phyloP scores from a whole-genome alignment of 2,329 filamentous ascomycete genomes.

The Exophiala sideris region DNA sequence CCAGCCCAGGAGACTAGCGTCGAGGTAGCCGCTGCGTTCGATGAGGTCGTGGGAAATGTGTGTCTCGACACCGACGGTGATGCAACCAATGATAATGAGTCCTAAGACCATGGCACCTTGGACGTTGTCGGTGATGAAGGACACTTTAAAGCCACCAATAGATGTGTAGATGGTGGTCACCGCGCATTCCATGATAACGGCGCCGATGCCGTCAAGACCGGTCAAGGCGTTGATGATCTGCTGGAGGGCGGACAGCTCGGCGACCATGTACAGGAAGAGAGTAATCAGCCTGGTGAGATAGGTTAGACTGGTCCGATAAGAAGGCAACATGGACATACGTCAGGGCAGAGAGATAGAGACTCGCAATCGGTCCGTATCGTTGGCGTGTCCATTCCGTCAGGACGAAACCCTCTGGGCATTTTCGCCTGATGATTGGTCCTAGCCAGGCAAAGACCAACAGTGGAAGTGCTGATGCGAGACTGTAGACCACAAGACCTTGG shows the following conservation, averaged over 20 bases:
- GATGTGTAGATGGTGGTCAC: slow-evolving; percentile 83
- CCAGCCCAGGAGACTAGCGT: slow-evolving; percentile 71
- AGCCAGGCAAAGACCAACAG: slow-evolving; percentile 71
- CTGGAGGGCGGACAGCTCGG: slow-evolving; percentile 75
- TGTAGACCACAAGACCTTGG: slow-evolving; percentile 74
- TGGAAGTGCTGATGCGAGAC: slow-evolving; percentile 67
- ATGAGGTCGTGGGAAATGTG: slow-evolving; percentile 68
- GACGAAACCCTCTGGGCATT: slow-evolving; percentile 80
- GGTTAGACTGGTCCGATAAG: slow-evolving; percentile 7
- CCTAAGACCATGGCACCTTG: slow-evolving; percentile 75
- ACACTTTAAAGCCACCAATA: slow-evolving; percentile 77
- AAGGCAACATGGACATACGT: slow-evolving; percentile 44
- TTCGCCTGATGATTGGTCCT: slow-evolving; percentile 67
- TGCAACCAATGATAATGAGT: slow-evolving; percentile 71
- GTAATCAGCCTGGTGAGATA: slow-evolving; percentile 58
- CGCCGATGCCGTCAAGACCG: slow-evolving; percentile 68
- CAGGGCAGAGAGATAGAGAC: slow-evolving; percentile 71
- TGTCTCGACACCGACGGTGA: slow-evolving; percentile 73
- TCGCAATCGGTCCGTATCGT: slow-evolving; percentile 67
- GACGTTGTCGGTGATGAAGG: slow-evolving; percentile 78
- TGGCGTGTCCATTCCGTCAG: slow-evolving; percentile 80
- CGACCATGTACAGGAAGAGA: slow-evolving; percentile 82
- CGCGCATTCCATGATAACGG: slow-evolving; percentile 72
- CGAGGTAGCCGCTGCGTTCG: slow-evolving; percentile 64
- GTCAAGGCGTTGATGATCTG: slow-evolving; percentile 74